Conservation (phyloP, 129 eudicot species). For the Tagetes erecta region DNA sequence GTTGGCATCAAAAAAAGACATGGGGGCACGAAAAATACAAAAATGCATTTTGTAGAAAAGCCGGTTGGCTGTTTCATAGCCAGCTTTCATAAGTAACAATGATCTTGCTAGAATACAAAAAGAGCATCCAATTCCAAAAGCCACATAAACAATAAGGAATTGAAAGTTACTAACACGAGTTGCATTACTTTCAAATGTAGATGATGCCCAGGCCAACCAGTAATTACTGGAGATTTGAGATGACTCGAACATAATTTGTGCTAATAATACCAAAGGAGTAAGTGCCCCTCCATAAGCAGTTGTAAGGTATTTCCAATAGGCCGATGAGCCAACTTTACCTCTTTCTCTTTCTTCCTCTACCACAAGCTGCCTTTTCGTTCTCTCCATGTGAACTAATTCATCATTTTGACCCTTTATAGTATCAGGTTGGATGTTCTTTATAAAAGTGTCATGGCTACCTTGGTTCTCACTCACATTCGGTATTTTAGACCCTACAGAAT, state of each 20-base stretch:
- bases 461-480: constrained; percentile 16
- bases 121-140: constrained; percentile 71
- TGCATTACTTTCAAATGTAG: constrained; percentile 49
- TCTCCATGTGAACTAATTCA: constrained; percentile 32
- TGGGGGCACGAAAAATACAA: constrained; percentile 84
- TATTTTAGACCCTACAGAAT: constrained; percentile 34
- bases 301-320: constrained; percentile 85
- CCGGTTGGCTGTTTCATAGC: constrained; percentile 67
- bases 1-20: constrained; percentile 96
- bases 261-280: constrained; percentile 62
- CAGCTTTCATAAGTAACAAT: constrained; percentile 49
- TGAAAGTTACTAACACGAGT: constrained; percentile 50
- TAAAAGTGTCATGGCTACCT: background rate
- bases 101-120: constrained; percentile 60
- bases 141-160: constrained; percentile 64
- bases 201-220: constrained; percentile 96
- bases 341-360: constrained; percentile 87
- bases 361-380: constrained; percentile 62
- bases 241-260: constrained; percentile 58
- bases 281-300: constrained; percentile 84
- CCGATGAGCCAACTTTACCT: constrained; percentile 66
- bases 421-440: constrained; percentile 18
- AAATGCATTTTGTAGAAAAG: constrained; percentile 81
- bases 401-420: constrained; percentile 31
- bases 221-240: constrained; percentile 81